A percentile compares a stretch with the other conserved stretches of the same genome.
These are phyloP conservation scores for Botrytis porri DNA, from an alignment of 2,329 filamentous ascomycete species.

Conservation along the genomic window DNA sequence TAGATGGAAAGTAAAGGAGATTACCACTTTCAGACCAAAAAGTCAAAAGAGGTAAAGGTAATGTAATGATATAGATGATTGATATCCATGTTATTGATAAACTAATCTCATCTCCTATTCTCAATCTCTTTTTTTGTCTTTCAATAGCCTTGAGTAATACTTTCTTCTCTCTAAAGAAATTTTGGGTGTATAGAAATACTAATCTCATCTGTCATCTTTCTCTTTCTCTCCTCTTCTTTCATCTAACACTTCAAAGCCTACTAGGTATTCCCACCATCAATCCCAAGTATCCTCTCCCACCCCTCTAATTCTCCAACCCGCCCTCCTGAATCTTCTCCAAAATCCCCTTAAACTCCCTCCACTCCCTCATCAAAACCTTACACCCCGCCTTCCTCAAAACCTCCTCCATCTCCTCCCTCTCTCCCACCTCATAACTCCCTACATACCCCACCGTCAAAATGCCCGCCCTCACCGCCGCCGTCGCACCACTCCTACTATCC, in stretches of 20 bases:
- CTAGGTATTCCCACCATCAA: no score
- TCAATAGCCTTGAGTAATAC: background rate
- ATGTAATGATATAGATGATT: background rate
- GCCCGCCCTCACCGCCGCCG: conserved; percentile 71
- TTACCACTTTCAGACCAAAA: background rate
- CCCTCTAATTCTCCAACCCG: conserved; percentile 17
- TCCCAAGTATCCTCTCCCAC: background rate
- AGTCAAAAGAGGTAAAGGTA: background rate
- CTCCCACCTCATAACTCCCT: conserved; percentile 66
- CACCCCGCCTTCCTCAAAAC: conserved; percentile 60
- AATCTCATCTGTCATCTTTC: background rate
- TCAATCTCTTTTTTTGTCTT: background rate
- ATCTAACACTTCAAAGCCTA: background rate
- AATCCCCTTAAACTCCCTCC: conserved; percentile 49
- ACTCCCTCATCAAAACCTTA: conserved; percentile 58
- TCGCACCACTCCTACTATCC: conserved; percentile 82
- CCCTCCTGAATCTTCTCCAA: conserved; percentile 30
- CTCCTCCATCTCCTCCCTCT: conserved; percentile 53
- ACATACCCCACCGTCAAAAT: conserved; percentile 85
- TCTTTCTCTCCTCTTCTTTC: background rate
- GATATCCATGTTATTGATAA: background rate
- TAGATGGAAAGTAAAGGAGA: rapidly evolving
- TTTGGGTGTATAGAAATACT: background rate
- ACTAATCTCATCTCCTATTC: background rate
- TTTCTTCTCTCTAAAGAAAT: background rate